Evolutionary conservation across 2,329 filamentous ascomycete species (phyloP).

Genomic region (Madurella mycetomatis): DNA sequence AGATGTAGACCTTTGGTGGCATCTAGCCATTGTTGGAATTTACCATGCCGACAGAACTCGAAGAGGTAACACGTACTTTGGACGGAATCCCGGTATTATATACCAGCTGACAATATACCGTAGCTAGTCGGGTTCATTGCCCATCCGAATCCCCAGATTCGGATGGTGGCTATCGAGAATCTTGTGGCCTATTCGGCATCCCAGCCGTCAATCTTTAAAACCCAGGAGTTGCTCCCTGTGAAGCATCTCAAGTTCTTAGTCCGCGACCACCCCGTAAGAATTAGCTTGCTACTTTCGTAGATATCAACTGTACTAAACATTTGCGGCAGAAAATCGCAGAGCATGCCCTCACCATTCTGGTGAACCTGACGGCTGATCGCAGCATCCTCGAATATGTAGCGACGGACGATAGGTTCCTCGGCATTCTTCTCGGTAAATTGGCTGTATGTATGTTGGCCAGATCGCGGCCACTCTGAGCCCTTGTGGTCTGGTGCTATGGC

Average conservation of each 20-base stretch:
- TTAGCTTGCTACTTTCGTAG: conserved; percentile 9
- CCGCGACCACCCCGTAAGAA: conserved; percentile 71
- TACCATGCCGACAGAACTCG: conserved; percentile 68
- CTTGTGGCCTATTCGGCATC: conserved; percentile 75
- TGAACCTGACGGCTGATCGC: conserved; percentile 75
- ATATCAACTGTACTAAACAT: conserved; percentile 3
- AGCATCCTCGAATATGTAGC: conserved; percentile 70
- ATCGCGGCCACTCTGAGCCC: conserved; percentile 15
- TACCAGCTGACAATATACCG: conserved; percentile 9
- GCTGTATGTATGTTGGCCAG: conserved; percentile 52
- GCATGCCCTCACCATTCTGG: conserved; percentile 83
- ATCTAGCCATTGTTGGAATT: not conserved
- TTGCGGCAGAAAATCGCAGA: conserved; percentile 72
- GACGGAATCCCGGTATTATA: not conserved
- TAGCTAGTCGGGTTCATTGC: conserved; percentile 91
- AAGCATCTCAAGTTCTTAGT: conserved; percentile 84
- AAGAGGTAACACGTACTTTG: conserved; percentile 55
- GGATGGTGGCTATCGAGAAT: conserved; percentile 79
- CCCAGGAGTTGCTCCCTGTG: conserved; percentile 69
- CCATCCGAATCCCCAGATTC: conserved; percentile 86
- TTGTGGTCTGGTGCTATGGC: not conserved
- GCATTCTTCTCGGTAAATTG: conserved; percentile 66
- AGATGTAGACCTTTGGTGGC: not conserved
- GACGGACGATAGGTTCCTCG: conserved; percentile 75
- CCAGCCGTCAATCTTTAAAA: conserved; percentile 79